Evolutionary conservation across 768 basidiomycete genomes (phyloP).

Genomic region (Macrolepiota albuminosa): DNA sequence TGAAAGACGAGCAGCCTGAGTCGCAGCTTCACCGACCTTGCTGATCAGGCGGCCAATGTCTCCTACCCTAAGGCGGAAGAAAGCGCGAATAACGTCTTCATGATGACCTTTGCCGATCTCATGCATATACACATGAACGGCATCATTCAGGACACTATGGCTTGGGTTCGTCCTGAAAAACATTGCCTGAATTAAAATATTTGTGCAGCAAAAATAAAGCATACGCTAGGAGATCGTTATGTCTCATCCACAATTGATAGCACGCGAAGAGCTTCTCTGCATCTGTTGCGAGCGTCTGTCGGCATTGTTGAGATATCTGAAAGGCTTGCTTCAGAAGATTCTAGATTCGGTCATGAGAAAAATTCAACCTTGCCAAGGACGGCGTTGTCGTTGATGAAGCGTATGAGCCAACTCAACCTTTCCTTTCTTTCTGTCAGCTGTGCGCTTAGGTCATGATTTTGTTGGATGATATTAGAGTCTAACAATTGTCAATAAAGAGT

Average conservation of each 20-base stretch:
- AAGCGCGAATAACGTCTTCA: slow-evolving; percentile 77
- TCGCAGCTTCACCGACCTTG: slow-evolving; percentile 48
- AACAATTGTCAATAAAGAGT: slow-evolving; percentile 8
- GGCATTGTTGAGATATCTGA: slow-evolving; percentile 77
- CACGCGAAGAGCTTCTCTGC: slow-evolving; percentile 85
- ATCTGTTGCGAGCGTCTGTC: slow-evolving; percentile 72
- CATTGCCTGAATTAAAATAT: not conserved
- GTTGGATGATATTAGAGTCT: slow-evolving; percentile 65
- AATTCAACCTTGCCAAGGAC: slow-evolving; percentile 64
- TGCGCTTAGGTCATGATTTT: slow-evolving; percentile 74
- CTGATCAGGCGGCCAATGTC: slow-evolving; percentile 68
- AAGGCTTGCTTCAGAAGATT: not conserved
- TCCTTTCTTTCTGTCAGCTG: slow-evolving; percentile 75
- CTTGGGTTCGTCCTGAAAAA: slow-evolving; percentile 44
- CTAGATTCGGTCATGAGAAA: not conserved
- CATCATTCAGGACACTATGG: slow-evolving; percentile 63
- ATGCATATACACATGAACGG: slow-evolving; percentile 66
- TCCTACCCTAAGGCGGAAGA: slow-evolving; percentile 68
- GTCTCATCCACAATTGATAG: slow-evolving; percentile 74
- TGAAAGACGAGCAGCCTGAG: slow-evolving; percentile 37
- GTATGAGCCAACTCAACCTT: slow-evolving; percentile 78
- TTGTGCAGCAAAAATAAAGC: not conserved
- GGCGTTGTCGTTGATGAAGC: slow-evolving; percentile 84
- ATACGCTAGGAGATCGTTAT: slow-evolving; percentile 65
- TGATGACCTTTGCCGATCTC: slow-evolving; percentile 48